phyloP scores from a whole-genome alignment of 306 rosid genomes.

The Cicer judaicum region DNA sequence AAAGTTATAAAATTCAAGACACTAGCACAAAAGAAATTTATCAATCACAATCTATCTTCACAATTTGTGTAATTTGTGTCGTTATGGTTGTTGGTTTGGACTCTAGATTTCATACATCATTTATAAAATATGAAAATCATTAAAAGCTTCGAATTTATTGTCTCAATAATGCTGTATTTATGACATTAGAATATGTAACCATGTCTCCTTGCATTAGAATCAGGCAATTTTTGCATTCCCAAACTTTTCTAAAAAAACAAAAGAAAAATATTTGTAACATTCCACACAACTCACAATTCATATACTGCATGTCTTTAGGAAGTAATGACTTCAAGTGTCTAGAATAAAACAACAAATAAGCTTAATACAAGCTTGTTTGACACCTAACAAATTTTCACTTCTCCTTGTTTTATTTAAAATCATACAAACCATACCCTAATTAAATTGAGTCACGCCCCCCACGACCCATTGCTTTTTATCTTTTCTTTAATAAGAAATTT shows the following conservation, averaged over 20 bases:
- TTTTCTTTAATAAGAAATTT: conserved; percentile 67
- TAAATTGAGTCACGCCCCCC: conserved; percentile 25
- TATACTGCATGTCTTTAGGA: conserved; percentile 12
- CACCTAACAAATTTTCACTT: neutral
- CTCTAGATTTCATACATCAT: too few species aligned
- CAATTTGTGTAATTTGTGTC: too few species aligned
- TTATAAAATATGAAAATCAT: neutral
- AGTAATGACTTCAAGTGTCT: neutral
- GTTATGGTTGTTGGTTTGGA: too few species aligned
- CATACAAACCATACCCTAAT: neutral
- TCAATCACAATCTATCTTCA: too few species aligned
- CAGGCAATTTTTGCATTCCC: neutral
- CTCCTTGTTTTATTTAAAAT: neutral
- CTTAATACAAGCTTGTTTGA: neutral
- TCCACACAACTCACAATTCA: neutral
- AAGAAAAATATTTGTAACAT: neutral
- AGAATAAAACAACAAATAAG: conserved; percentile 14
- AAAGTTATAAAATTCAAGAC: too few species aligned
- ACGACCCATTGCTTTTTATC: conserved; percentile 38
- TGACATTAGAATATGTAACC: neutral
- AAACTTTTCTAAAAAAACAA: neutral
- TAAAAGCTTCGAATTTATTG: neutral
- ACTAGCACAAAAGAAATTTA: too few species aligned
- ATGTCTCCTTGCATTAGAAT: conserved; percentile 5
- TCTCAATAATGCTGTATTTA: neutral